These are phyloP conservation scores for Neurospora hispaniola DNA, from an alignment of 495 filamentous ascomycete genomes.

Conservation along the genomic window DNA sequence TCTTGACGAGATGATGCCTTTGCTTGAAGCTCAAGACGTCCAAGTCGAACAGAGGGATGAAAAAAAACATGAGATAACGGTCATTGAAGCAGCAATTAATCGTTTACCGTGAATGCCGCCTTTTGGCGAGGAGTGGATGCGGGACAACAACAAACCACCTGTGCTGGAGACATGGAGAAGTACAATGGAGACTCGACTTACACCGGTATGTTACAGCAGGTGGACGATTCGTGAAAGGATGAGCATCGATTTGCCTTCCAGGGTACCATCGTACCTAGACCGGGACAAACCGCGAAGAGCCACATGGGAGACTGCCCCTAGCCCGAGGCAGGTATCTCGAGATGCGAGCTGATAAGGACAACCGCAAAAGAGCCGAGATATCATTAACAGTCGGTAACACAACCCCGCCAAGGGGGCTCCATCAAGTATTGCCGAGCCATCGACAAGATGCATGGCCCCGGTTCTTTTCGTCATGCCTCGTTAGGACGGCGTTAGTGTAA, in stretches of 20 bases:
- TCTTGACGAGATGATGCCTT: too few relatives aligned
- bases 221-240: background rate
- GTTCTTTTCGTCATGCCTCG: constrained; percentile 1
- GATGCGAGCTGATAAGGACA: background rate
- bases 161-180: background rate
- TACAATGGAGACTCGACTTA: background rate
- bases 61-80: too few relatives aligned
- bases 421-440: background rate
- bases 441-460: background rate
- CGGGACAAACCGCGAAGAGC: background rate
- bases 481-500: background rate
- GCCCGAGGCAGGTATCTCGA: background rate
- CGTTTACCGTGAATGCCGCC: background rate
- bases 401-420: background rate
- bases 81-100: too few relatives aligned
- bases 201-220: background rate
- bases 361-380: background rate
- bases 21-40: too few relatives aligned
- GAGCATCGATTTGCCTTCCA: background rate
- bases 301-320: background rate
- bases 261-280: background rate
- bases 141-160: background rate
- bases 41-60: too few relatives aligned
- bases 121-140: background rate
- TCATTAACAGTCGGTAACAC: background rate